These are phyloP conservation scores for Xylaria acuta DNA, from an alignment of 495 filamentous ascomycete species.

Conservation along the genomic window DNA sequence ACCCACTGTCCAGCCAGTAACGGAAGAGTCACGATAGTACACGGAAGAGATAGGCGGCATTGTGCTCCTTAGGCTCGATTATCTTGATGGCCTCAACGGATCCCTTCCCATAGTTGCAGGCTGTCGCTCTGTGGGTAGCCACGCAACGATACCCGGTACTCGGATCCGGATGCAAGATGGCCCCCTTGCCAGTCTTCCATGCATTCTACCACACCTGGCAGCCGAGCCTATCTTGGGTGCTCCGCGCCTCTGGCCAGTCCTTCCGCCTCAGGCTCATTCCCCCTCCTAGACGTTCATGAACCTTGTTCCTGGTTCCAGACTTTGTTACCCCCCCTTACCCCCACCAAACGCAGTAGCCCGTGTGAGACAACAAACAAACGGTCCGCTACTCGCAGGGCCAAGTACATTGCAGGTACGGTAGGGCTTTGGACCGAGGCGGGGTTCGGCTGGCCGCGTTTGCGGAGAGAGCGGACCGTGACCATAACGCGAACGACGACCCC, in stretches of 20 bases:
- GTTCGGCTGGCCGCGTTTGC: neutral
- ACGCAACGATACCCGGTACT: conserved; percentile 24
- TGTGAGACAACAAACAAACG: neutral
- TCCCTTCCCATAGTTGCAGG: neutral
- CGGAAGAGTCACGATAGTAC: neutral
- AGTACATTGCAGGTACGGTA: neutral
- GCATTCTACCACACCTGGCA: conserved; percentile 16
- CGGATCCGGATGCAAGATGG: conserved; percentile 18
- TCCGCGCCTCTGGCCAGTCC: neutral
- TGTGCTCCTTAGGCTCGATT: neutral
- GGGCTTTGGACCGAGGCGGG: neutral
- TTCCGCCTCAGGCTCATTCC: neutral
- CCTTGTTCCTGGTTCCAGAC: neutral
- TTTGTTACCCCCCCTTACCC: neutral
- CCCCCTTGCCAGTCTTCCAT: neutral
- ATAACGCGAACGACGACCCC: neutral
- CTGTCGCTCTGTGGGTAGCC: neutral
- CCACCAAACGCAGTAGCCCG: conserved; percentile 11
- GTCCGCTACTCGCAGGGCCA: neutral
- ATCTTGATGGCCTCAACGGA: neutral
- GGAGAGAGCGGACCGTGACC: conserved; percentile 2
- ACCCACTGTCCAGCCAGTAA: neutral
- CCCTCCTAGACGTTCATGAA: neutral
- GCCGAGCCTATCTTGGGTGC: neutral
- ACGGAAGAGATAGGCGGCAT: neutral